Percentiles rank a stretch among this genome's conserved stretches.
Conservation (phyloP, 106 monocot genomes). For the Dendrobium nobile region DNA sequence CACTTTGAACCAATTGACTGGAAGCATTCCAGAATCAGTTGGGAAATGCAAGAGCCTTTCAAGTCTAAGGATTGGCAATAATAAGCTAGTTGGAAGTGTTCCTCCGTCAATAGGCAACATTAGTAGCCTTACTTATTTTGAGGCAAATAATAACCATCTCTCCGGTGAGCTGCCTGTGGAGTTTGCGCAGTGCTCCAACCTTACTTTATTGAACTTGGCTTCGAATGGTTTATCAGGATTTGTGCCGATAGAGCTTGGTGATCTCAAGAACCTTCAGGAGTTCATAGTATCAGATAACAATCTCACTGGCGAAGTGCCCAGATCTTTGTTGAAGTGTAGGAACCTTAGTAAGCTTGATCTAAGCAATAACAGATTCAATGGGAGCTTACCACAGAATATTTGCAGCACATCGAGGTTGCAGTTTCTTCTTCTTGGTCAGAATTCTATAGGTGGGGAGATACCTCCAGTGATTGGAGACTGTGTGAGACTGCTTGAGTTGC, state of each 20-base stretch:
- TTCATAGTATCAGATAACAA: slow-evolving; percentile 62
- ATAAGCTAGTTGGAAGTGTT: slow-evolving; percentile 41
- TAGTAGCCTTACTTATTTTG: slow-evolving; percentile 68
- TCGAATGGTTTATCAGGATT: slow-evolving; percentile 44
- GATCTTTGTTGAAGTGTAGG: slow-evolving; percentile 42
- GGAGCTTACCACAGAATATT: slow-evolving; percentile 48
- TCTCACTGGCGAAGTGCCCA: slow-evolving; percentile 57
- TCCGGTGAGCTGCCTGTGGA: slow-evolving; percentile 48
- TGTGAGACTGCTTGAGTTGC: slow-evolving; percentile 57
- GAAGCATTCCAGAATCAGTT: slow-evolving; percentile 44
- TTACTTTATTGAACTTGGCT: slow-evolving; percentile 75
- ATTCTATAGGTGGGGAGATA: slow-evolving; percentile 46
- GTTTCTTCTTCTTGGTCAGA: slow-evolving; percentile 51
- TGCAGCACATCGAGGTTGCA: slow-evolving; percentile 63
- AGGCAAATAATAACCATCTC: slow-evolving; percentile 59
- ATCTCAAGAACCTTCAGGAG: slow-evolving; percentile 69
- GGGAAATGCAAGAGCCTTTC: slow-evolving; percentile 53
- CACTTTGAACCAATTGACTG: slow-evolving; percentile 52
- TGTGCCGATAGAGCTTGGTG: slow-evolving; percentile 50
- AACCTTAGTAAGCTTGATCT: slow-evolving; percentile 83
- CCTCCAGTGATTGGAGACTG: slow-evolving; percentile 64
- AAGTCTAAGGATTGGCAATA: slow-evolving; percentile 69
- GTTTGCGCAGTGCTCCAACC: slow-evolving; percentile 61
- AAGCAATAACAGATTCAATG: slow-evolving; percentile 62
- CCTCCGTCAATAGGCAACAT: slow-evolving; percentile 49